Evolutionary conservation across 257 asterid genomes (phyloP), one percentile per base, ranked within the genome.

Genomic region (Penstemon davidsonii): DNA sequence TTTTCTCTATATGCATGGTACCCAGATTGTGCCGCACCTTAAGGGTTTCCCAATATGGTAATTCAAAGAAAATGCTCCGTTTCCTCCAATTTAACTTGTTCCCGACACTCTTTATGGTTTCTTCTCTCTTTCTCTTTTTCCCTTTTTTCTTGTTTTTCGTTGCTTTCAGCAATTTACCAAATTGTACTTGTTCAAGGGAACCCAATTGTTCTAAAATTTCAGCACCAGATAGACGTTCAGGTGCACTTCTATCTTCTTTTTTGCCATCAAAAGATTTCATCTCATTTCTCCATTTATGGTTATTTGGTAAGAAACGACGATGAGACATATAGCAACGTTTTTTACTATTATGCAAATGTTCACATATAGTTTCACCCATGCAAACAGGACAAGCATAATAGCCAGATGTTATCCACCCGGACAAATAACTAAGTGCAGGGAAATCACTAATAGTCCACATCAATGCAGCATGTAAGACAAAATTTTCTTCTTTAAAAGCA

Each of bases 1-100:
- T 63, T 9, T 62, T 75, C n/a, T 62, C 79, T 4, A 62, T 62
- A 33, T 62, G 71, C 78, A 62, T 69, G 0, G 50, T 37, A 40
- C 52, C 78, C 40, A 74, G 45, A 61, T 60, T 55, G 7, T 64
- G 68, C 8, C 53, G 55, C 0, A 70, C 36, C 39, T 36, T 7
- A 4, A 46, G 11, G 0, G 47, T 47, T 15, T 19, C 15, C 33
- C 33, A 25, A 25, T 25, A 25, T 0, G 33, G 33, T 25, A 25
- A 25, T 25, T 25, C 33, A 25, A 25, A 0, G 33, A 25, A 25
- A 25, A 25, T 25, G 33, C 33, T 25, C 33, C 33, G 33, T 25
- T 25, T 66, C 60, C 25, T 7, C 12, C 38, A n/a, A n/a, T n/a
- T n/a, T n/a, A n/a, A n/a, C n/a, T 15, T 18, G 18, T 19, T 41